Base-by-base conservation (phyloP, 345 rosid genomes). In the Turritis glabra region DNA sequence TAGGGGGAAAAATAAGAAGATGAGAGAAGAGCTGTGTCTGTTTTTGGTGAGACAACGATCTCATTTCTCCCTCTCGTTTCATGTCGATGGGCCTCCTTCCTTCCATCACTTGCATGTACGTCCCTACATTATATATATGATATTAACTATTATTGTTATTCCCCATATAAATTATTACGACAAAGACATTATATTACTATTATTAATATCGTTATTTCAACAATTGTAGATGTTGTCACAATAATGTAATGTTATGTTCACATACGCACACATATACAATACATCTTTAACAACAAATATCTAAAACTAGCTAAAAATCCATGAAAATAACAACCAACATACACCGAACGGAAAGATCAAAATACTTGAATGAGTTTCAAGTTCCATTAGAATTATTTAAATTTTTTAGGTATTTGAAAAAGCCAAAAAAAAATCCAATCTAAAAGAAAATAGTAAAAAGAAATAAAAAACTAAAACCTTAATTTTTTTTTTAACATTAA, bases 61-160 rank as follows among this genome's bases (percentile, higher is more conserved):
- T 55, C 51, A 65, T 65, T 63, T 65, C 69, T 65, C 26, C 73
- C 68, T 59, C 77, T 59, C 69, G 38, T 66, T 72, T 35, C 77
- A 66, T 59, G 73, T 66, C 64, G 19, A 65, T 58, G 73, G 81
- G 73, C 74, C 77, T 72, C 81, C 58, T 78, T 69, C 62, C 55
- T 69, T 65, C 37, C 73, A 48, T 71, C 77, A 50, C 64, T 52
- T 66, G 44, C 61, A 50, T 58, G 25, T 50, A 56, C 57, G 73
- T 59, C 69, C 75, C 69, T 66, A 26, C 73, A 78, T 64, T 72
- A 66, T 64, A 44, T 70, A 55, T 75, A 13, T 58, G 11, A 22
- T 47, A 41, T 69, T 53, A 7, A n/a, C 13, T 67, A 77, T 47
- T 32, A 23, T 70, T 62, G 12, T 61, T 64, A 71, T 72, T 71